Base-by-base conservation (phyloP, 768 basidiomycete species). In the Sarcodon sp. region DNA sequence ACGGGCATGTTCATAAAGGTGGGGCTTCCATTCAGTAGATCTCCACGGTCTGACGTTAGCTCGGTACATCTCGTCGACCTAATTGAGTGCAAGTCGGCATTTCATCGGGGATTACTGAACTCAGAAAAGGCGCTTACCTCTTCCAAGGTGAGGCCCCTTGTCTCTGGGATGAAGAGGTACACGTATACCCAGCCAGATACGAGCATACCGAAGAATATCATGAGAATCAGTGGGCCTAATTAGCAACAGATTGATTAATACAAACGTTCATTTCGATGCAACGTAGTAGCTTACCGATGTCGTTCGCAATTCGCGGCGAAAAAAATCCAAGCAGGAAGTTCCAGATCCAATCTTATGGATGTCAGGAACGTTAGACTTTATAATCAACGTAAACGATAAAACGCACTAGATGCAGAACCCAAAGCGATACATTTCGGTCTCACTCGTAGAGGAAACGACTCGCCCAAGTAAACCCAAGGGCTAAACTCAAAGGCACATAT, bases 381-480 rank as follows among this genome's bases (percentile, higher is more conserved):
- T 7, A 27, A 12, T 13, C 16, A 3, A 44, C 31, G 16, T 33
- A 16, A n/a, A 48, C 34, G 32, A 38, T n/a, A 10, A 8, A 7
- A 67, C 65, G 52, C 57, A 74, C 71, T 76, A 31, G 72, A 66
- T 0, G 73, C 73, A 38, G 79, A 80, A 7, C 83, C 83, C n/a
- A 87, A 68, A 0, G 85, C 85, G 57, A 88, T 87, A 53, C 74
- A 69, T 61, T 87, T 87, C 6, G 87, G 74, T 48, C 85, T 74
- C 39, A 89, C 81, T 43, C 84, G 79, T 16, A 88, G 75, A 11
- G 85, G 87, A 74, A 87, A 88, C n/a, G 77, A 80, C 67, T 87
- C 84, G 46, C 83, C 83, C 32, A 85, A 72, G 56, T 84, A 84
- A 6, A 84, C 83, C 78, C 77, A 80, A 33, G 8, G 13, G 21